Evolutionary conservation across 805 yeast species (phyloP).

Genomic region (Wickerhamomyces ciferrii): DNA sequence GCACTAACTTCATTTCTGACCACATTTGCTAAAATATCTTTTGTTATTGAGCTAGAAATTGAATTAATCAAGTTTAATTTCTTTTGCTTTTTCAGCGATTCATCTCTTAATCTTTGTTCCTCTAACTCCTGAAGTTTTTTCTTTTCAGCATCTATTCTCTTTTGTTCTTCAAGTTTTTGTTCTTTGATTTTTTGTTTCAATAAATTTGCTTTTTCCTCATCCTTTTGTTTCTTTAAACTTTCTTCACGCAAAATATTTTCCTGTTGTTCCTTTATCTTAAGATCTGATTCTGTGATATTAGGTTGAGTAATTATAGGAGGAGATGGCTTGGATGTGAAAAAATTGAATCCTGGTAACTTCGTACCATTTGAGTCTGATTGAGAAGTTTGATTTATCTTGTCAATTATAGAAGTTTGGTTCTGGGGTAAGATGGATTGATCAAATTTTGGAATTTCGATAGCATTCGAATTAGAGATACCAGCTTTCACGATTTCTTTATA

Average conservation of each 20-base stretch:
- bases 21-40: constrained; percentile 18
- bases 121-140: constrained; percentile 6
- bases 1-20: constrained; percentile 9
- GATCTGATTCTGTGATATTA: neutral
- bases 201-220: neutral
- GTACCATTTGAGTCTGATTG: no score
- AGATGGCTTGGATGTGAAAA: neutral
- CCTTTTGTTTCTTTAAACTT: neutral
- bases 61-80: constrained; percentile 10
- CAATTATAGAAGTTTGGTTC: no score
- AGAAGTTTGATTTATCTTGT: no score
- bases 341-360: no score
- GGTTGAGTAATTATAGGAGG: neutral
- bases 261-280: neutral
- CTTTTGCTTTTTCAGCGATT: constrained; percentile 6
- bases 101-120: constrained; percentile 2
- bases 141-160: constrained; percentile 4
- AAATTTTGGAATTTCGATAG: neutral
- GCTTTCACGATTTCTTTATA: constrained; percentile 28
- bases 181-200: neutral
- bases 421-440: neutral
- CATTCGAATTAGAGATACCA: constrained; percentile 2
- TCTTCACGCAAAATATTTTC: neutral
- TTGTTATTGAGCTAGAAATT: neutral
- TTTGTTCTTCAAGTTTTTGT: constrained; percentile 3